A percentile compares a stretch with the other conserved stretches of the same genome.
These are phyloP conservation scores for Prorocentrum cordatum DNA, from an alignment of 169 alveolate genomes.

Conservation along the genomic window DNA sequence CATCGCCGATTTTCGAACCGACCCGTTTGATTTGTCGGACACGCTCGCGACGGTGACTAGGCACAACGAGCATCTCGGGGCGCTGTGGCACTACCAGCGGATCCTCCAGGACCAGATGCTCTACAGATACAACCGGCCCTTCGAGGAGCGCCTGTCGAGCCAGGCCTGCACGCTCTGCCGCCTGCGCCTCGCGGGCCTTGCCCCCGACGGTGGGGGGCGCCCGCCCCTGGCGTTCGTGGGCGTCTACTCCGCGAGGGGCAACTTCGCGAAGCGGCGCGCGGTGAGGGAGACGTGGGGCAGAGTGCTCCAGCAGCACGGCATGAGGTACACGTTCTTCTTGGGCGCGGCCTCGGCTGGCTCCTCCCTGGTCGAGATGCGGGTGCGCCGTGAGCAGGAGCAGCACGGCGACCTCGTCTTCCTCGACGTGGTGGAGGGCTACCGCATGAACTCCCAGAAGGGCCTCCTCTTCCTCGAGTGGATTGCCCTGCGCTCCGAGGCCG, in stretches of 20 bases:
- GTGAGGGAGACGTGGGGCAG: slow-evolving; percentile 64
- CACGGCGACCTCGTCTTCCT: slow-evolving; percentile 46
- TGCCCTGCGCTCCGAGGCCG: slow-evolving; percentile 45
- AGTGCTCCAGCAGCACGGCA: neutral
- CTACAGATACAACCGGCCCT: slow-evolving; percentile 47
- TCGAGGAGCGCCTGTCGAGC: slow-evolving; percentile 42
- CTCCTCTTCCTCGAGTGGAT: slow-evolving; percentile 59
- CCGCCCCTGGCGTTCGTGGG: slow-evolving; percentile 30
- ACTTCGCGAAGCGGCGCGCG: slow-evolving; percentile 39
- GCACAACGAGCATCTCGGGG: slow-evolving; percentile 65
- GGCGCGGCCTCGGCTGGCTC: slow-evolving; percentile 38
- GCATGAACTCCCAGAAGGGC: slow-evolving; percentile 60
- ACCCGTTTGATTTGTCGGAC: neutral
- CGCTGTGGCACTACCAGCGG: slow-evolving; percentile 69
- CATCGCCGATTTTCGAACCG: neutral
- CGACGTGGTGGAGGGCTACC: slow-evolving; percentile 45
- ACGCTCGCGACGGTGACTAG: neutral
- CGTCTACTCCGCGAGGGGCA: slow-evolving; percentile 52
- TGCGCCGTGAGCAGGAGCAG: slow-evolving; percentile 44
- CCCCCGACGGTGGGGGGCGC: neutral
- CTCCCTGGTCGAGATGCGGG: slow-evolving; percentile 3
- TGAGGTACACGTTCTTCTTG: slow-evolving; percentile 9
- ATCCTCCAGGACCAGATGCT: slow-evolving; percentile 43
- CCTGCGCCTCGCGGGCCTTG: neutral
- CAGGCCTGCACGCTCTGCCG: slow-evolving; percentile 53